phyloP scores from a whole-genome alignment of 345 rosid genomes.

The Pistacia atlantica region DNA sequence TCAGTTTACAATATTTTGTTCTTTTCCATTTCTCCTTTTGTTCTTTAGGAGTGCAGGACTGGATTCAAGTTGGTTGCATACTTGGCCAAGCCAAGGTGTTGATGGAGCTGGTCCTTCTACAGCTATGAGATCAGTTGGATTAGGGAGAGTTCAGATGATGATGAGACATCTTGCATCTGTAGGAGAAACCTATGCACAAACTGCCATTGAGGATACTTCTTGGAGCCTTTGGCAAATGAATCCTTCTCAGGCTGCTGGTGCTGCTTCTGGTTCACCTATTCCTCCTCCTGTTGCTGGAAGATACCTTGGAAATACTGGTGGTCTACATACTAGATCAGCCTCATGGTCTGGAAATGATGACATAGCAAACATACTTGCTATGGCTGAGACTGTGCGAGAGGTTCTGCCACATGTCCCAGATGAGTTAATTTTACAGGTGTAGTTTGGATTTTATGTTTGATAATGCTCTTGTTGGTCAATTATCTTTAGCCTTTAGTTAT shows the following conservation, averaged over 20 bases:
- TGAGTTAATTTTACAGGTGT: constrained; percentile 89
- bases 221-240: constrained; percentile 92
- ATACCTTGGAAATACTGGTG: constrained; percentile 55
- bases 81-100: constrained; percentile 74
- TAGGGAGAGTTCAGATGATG: constrained; percentile 96
- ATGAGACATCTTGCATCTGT: constrained; percentile 99
- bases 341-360: constrained; percentile 53
- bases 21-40: constrained; percentile 20
- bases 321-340: constrained; percentile 62
- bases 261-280: constrained; percentile 60
- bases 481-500: background rate
- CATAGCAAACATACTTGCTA: constrained; percentile 76
- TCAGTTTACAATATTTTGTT: background rate
- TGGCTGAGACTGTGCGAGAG: constrained; percentile 95
- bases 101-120: constrained; percentile 96
- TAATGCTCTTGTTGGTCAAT: background rate
- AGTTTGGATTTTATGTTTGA: constrained; percentile 4
- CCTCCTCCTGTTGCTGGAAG: constrained; percentile 55
- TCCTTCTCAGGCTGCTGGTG: constrained; percentile 64
- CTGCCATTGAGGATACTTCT: constrained; percentile 83
- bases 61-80: constrained; percentile 75
- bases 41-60: constrained; percentile 69
- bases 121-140: constrained; percentile 71
- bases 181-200: constrained; percentile 90
- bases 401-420: constrained; percentile 94